Evolutionary conservation across 2,329 filamentous ascomycete genomes (phyloP), one percentile per base, ranked within the genome.

Genomic region (Aspergillus sp.): DNA sequence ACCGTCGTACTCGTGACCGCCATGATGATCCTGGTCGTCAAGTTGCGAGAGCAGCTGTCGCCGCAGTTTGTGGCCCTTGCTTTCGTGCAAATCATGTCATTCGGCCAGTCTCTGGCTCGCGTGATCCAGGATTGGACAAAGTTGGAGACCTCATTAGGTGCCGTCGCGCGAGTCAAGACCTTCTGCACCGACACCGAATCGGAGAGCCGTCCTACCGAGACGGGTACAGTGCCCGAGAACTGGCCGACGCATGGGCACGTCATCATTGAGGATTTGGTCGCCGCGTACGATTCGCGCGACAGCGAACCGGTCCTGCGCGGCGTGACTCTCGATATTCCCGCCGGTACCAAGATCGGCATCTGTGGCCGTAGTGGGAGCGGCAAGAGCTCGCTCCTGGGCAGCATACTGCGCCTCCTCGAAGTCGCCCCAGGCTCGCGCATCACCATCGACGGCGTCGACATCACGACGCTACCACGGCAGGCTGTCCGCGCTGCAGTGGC

Each of bases 271-370:
- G 74, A 69, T 1, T 66, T 77, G 28, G 73, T 71, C 25, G 49
- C 49, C 28, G 8, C 13, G 13, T 34, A 52, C 30, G n/a, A 31
- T 3, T 28, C 25, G 62, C 34, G 34, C 13, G 34, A 41, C n/a
- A n/a, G n/a, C n/a, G 34, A 76, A 52, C 71, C 70, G 28, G 80
- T 83, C 2, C 74, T 85, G 53, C 72, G 77, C n/a, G 68, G 80
- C 19, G 72, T 86, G 38, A 81, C 76, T 11, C 68, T 87, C 1
- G 72, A 74, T 2, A 78, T 87, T 48, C 55, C 73, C 4, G 66
- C 71, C 8, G 78, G 77, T 19, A 73, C 78, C 61, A 79, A 79
- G 61, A 69, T 79, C 45, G 77, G 72, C 4, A 74, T 80, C 28
- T 79, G 77, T 56, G 76, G 74, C 8, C 56, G 60, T 4, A 66